Conservation (phyloP, 1,284 basidiomycete species). For the Cutaneotrichosporon cavernicola region DNA sequence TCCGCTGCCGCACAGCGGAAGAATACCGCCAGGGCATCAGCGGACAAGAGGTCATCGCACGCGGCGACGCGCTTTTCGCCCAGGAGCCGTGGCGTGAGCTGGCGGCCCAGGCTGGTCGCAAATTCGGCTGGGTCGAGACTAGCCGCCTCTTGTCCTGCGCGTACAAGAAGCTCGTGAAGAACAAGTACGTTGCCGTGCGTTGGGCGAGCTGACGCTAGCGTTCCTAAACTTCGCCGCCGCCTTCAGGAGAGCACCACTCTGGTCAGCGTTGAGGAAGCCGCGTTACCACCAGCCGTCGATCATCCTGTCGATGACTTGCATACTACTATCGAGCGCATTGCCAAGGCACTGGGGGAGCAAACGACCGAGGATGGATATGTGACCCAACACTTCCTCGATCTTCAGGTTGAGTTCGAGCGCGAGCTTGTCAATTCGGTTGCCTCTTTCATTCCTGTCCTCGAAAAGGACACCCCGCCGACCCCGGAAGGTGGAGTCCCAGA, state of each 20-base stretch:
- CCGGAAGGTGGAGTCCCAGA: no score
- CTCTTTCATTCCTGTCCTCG: constrained; percentile 17
- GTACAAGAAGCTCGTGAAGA: constrained; percentile 5
- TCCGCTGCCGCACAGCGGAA: constrained; percentile 11
- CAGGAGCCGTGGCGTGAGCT: constrained; percentile 20
- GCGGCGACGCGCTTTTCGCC: constrained; percentile 21
- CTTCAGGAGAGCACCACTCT: neutral
- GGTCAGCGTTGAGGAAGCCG: neutral
- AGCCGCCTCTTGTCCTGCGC: neutral
- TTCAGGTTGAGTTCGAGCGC: constrained; percentile 9
- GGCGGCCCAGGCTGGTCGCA: constrained; percentile 1
- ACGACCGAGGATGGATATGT: neutral
- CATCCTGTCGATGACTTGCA: constrained; percentile 23
- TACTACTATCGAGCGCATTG: constrained; percentile 13
- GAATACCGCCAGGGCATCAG: constrained; percentile 16
- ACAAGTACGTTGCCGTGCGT: constrained; percentile 16
- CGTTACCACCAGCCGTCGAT: constrained; percentile 10
- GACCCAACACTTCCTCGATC: constrained; percentile 2
- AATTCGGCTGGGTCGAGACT: constrained; percentile 19
- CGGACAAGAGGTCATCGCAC: neutral
- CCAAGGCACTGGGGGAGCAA: neutral
- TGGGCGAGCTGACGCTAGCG: neutral
- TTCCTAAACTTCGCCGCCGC: constrained; percentile 1
- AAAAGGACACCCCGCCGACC: neutral
- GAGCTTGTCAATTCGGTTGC: constrained; percentile 15